Evolutionary conservation across 371 early-diverging fungal species (phyloP).

Genomic region (Rhizopus sp.): DNA sequence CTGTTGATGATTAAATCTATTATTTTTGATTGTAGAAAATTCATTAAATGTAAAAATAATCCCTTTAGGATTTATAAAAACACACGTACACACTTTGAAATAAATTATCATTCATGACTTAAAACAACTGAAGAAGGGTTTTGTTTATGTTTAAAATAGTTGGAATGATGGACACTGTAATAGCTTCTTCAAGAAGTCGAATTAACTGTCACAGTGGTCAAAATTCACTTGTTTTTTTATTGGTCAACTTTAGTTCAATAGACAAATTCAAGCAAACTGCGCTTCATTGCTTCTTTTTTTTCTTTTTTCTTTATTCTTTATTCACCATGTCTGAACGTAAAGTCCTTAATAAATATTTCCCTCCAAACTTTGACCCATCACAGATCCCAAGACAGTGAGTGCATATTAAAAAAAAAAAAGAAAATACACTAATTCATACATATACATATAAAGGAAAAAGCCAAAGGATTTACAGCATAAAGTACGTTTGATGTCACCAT

Average conservation of each 20-base stretch:
- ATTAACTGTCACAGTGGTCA: too few relatives aligned
- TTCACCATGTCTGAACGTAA: slow-evolving; percentile 79
- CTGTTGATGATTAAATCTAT: slow-evolving; percentile 62
- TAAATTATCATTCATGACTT: too few relatives aligned
- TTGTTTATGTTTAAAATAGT: too few relatives aligned
- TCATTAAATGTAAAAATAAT: too few relatives aligned
- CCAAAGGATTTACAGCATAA: slow-evolving; percentile 86
- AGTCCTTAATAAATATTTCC: slow-evolving; percentile 92
- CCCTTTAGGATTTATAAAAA: too few relatives aligned
- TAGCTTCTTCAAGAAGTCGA: too few relatives aligned
- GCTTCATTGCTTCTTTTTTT: not conserved
- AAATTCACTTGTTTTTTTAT: too few relatives aligned
- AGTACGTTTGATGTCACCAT: slow-evolving; percentile 97
- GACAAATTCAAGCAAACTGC: not conserved
- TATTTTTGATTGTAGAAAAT: not conserved
- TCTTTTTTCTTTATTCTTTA: slow-evolving; percentile 1
- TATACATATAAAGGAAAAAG: slow-evolving; percentile 74
- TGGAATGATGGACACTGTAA: too few relatives aligned
- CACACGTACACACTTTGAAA: too few relatives aligned
- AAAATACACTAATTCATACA: slow-evolving; percentile 35
- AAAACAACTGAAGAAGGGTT: too few relatives aligned
- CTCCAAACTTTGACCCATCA: slow-evolving; percentile 93
- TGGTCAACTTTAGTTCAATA: too few relatives aligned
- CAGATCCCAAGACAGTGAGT: slow-evolving; percentile 50
- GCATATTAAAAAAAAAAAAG: too few relatives aligned